Base-by-base conservation (phyloP, 495 filamentous ascomycete species). In the Penicillium coffeae region DNA sequence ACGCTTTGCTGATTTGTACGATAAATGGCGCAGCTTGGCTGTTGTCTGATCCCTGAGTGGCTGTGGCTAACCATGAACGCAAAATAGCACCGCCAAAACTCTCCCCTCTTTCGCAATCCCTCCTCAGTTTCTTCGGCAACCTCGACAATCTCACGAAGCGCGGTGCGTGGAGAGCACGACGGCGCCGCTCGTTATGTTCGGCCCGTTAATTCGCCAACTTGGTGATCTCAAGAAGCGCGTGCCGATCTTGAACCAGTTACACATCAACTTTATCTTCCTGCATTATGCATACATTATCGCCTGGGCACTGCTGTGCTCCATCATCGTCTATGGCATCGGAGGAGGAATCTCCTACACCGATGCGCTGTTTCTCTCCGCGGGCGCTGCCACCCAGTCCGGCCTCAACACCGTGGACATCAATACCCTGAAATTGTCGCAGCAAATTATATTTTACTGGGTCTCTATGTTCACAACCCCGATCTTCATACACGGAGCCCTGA, bases 401-500 rank as follows among this genome's bases (percentile, higher is more conserved):
- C 71, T 99, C 48, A 98, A 98, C 66, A 85, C 90, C 15, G 68
- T 95, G 37, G 81, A 96, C 58, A 43, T 91, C 27, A 96, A 95
- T 60, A 42, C 68, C 5, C 64, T 96, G 2, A 75, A 76, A 45
- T 82, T 86, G 5, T 94, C 88, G 52, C 90, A 94, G 59, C 93
- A 86, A 63, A 54, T 88, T 8, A 67, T 86, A 22, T 59, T 92
- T n/a, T 90, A 85, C 46, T 57, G 88, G 25, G 67, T 88, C 16
- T 68, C 86, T 1, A 82, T 88, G 75, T 52, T 91, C 18, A 80
- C 86, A 25, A 98, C 90, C 37, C 93, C 93, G 2, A 96, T 98
- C 50, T 86, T 88, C 46, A 92, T 98, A 66, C 82, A 95, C 62
- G 77, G 85, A 6, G 84, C 80, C 22, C 86, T 97, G 21, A 92